Conservation (phyloP, 306 rosid genomes). For the Cucurbita ficifolia region DNA sequence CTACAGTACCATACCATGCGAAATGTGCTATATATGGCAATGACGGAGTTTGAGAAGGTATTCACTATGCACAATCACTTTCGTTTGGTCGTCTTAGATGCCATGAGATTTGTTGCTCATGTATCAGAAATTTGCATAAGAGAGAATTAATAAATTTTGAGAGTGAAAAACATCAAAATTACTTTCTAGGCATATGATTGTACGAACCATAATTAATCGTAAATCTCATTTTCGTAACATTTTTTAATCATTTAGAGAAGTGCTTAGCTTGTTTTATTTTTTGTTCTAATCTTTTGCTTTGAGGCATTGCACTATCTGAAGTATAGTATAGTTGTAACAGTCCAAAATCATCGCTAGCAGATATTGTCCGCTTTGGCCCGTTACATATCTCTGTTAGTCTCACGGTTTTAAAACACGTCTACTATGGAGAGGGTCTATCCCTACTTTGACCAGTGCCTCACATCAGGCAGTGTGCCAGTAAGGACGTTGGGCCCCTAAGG, state of each 20-base stretch:
- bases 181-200: not conserved
- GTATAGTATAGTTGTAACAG: not conserved
- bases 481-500: too few relatives aligned
- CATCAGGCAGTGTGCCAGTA: too few relatives aligned
- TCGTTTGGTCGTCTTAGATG: not conserved
- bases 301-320: not conserved
- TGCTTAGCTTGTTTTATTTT: not conserved
- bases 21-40: conserved; percentile 63
- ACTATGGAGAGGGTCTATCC: too few relatives aligned
- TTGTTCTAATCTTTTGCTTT: not conserved
- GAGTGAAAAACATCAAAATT: not conserved
- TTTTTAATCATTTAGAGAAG: not conserved
- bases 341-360: too few relatives aligned
- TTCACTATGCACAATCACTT: not conserved
- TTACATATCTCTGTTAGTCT: too few relatives aligned
- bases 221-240: not conserved
- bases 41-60: conserved; percentile 70
- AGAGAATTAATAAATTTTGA: not conserved
- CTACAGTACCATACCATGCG: conserved; percentile 78
- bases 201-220: not conserved
- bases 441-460: too few relatives aligned
- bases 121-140: not conserved
- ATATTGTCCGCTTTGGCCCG: too few relatives aligned
- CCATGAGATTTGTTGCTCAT: not conserved
- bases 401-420: too few relatives aligned